Percentiles rank a stretch among this genome's conserved stretches.
phyloP scores from a whole-genome alignment of 2,329 filamentous ascomycete genomes.

The Pseudogymnoascus sp. region DNA sequence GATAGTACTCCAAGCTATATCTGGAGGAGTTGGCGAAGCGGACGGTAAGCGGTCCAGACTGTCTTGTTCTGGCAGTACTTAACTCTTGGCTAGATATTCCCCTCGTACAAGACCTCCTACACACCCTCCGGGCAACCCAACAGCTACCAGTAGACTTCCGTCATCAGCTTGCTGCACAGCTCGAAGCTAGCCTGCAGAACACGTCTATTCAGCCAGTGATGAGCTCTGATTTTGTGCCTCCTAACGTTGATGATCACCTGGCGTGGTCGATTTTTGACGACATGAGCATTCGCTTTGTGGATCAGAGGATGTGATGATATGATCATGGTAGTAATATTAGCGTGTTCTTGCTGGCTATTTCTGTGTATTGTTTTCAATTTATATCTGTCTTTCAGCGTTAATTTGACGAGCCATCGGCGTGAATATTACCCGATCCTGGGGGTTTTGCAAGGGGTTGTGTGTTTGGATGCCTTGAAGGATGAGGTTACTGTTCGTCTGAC shows the following conservation, averaged over 20 bases:
- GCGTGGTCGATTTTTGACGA: constrained; percentile 22
- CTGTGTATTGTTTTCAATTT: not conserved
- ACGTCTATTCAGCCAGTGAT: constrained; percentile 16
- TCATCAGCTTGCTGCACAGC: constrained; percentile 18
- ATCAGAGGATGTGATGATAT: not conserved
- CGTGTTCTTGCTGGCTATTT: not conserved
- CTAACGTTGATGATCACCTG: constrained; percentile 9
- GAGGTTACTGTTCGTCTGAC: not conserved
- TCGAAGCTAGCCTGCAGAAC: constrained; percentile 20
- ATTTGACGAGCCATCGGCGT: not conserved
- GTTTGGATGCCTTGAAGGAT: not conserved
- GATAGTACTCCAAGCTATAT: constrained; percentile 36
- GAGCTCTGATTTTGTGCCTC: constrained; percentile 9
- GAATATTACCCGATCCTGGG: not conserved
- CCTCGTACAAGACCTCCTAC: constrained; percentile 20
- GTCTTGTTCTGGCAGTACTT: not conserved
- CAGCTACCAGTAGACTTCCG: constrained; percentile 18
- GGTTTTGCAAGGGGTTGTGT: not conserved
- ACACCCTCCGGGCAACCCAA: constrained; percentile 20
- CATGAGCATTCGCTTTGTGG: constrained; percentile 14
- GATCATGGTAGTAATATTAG: not conserved
- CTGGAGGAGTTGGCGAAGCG: constrained; percentile 33
- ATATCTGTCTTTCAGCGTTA: not conserved
- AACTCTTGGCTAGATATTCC: constrained; percentile 17
- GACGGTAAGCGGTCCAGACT: constrained; percentile 26